Evolutionary conservation across 768 basidiomycete genomes (phyloP), one percentile per base, ranked within the genome.

Genomic region (Pleurotus platypus): DNA sequence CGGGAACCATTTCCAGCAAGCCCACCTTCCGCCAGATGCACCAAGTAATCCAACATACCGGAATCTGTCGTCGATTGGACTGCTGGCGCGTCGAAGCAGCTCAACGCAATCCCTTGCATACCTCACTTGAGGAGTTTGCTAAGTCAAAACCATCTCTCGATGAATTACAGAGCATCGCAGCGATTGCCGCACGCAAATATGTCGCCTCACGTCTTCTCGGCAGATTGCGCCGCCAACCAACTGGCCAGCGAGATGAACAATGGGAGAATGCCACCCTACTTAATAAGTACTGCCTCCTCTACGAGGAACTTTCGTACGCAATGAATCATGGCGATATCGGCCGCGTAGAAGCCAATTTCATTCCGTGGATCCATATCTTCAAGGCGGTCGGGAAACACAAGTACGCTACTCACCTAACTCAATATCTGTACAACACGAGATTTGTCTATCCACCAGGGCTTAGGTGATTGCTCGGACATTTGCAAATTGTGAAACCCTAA

Each of bases 261-360:
- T 58, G 46, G 12, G 65, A 68, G 47, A 71, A 74, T 47, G 40
- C 53, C 0, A 11, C 56, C 12, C 47, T 70, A 2, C 54, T 46
- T 9, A 59, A 69, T 15, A 20, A 61, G 8, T 62, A 73, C 42
- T 43, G 59, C 6, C 58, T 73, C 6, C 63, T 70, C 1, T 76
- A 75, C 50, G 62, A 66, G 37, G 72, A 73, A 49, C 16, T 72
- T 3, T 57, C 61, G 0, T 58, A 69, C 46, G 63, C 66, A 0
- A 67, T 68, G 64, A 67, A 68, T 27, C 11, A 53, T 16, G 63
- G 67, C 6, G 73, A 73, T 51, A 70, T 75, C 48, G 70, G 73
- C 0, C 59, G 69, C 1, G 62, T 74, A 2, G 70, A 72, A 56
- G 38, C 58, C 1, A 55, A 59, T 2, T 62, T 73, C 37, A 8